Base-by-base conservation (phyloP, 371 early-diverging fungal genomes). In the Rhizopus arrhizus region DNA sequence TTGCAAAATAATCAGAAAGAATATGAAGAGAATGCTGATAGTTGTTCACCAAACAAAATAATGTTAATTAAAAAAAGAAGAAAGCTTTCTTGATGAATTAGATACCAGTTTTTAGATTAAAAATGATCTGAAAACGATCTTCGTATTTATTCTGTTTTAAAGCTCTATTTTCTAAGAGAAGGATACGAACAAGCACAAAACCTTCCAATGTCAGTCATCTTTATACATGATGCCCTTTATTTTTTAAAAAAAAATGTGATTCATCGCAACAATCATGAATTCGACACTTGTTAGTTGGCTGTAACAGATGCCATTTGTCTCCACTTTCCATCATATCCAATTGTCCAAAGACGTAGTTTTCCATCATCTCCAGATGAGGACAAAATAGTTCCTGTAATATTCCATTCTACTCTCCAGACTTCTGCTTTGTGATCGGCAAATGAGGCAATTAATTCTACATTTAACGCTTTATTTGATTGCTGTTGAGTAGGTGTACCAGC, bases 371-470 rank as follows among this genome's bases (percentile, higher is more conserved):
- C 95, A 50, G 92, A 89, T 10, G 91, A 90, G 3, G 90, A 85
- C 16, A 97, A 75, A 41, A 95, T 89, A 0, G 97, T 95, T 3
- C 97, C 98, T 3, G 92, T 91, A 32, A 95, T 75, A 73, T 97
- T 97, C 95, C 96, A 96, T 65, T 91, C 89, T 1, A 95, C 93
- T 11, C 89, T 77, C 91, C 96, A 95, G 5, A 95, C 88, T 69
- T 91, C 91, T 1, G 87, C 85, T 32, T 79, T 70, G 59, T 93
- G 92, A 48, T 92, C 89, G 34, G 66, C 61, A 61, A 93, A 86
- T 1, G 80, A 80, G 1, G 85, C 90, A 16, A 89, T 75, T 3
- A 77, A 54, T 13, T 86, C 82, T 5, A 90, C 81, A 13, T 79
- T 75, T 76, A 86, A 60, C 3, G 64, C 53, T 33, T 64, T 70